phyloP scores from a whole-genome alignment of 148 eudicot genomes.

The Fallopia convolvulus region DNA sequence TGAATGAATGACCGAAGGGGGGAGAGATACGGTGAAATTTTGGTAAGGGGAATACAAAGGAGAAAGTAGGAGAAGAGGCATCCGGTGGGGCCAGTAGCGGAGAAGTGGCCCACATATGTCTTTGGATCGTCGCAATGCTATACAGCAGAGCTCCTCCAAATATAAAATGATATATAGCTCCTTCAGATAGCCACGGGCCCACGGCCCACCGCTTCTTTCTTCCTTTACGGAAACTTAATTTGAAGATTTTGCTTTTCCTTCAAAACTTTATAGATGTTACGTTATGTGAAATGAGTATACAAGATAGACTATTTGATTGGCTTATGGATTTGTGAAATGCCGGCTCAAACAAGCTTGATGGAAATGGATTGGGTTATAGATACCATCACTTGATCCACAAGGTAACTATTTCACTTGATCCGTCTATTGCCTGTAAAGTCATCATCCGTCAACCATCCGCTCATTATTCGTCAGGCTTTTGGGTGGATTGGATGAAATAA shows the following conservation, averaged over 20 bases:
- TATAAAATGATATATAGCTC: too few species aligned
- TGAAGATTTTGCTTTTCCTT: background rate
- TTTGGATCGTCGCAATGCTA: slow-evolving; percentile 5
- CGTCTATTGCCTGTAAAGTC: too few species aligned
- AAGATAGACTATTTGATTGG: too few species aligned
- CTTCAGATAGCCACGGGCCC: background rate
- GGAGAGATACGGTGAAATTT: background rate
- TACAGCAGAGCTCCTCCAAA: background rate
- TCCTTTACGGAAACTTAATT: background rate
- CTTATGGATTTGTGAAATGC: too few species aligned
- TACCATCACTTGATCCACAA: too few species aligned
- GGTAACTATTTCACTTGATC: too few species aligned
- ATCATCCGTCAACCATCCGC: too few species aligned
- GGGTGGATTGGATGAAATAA: too few species aligned
- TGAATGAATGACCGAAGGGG: background rate
- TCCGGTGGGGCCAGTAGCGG: background rate
- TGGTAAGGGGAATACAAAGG: background rate
- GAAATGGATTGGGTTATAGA: too few species aligned
- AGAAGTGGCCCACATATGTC: background rate
- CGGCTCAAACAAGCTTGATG: too few species aligned
- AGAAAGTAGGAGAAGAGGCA: background rate
- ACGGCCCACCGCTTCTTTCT: background rate
- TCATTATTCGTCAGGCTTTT: too few species aligned
- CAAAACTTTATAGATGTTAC: background rate
- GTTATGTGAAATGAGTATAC: background rate